A percentile compares a stretch with the other conserved stretches of the same genome.
These are phyloP conservation scores for Dendrostoma leiphaemia DNA, from an alignment of 2,329 filamentous ascomycete species.

Conservation along the genomic window DNA sequence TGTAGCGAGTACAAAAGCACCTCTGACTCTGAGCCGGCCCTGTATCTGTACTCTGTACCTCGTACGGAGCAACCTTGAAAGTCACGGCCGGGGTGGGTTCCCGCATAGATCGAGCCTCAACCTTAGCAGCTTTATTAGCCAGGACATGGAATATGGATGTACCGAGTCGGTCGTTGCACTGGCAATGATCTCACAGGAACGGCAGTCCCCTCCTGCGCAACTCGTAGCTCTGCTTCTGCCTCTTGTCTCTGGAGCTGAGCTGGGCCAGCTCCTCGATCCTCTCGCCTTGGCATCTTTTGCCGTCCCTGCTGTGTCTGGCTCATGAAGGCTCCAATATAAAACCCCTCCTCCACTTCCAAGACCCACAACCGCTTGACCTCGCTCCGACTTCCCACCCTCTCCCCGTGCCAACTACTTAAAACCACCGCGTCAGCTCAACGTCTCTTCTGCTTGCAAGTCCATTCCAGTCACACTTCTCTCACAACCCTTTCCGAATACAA, in stretches of 20 bases:
- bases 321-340: conserved; percentile 12
- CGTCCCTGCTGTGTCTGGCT: not conserved
- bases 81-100: no score
- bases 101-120: conserved; percentile 16
- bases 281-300: not conserved
- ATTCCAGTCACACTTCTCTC: not conserved
- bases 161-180: not conserved
- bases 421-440: conserved; percentile 1
- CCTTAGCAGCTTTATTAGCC: no score
- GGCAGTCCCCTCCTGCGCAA: not conserved
- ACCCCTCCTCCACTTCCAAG: conserved; percentile 16
- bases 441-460: not conserved
- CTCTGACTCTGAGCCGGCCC: no score
- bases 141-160: no score
- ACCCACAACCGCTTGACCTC: conserved; percentile 12
- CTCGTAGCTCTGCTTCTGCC: not conserved
- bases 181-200: not conserved
- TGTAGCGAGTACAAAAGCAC: no score
- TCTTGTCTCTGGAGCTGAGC: no score
- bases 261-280: no score
- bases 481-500: not conserved
- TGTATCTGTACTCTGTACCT: no score
- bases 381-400: not conserved
- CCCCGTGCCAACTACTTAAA: conserved; percentile 7
- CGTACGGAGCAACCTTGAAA: no score